Evolutionary conservation across 768 basidiomycete genomes (phyloP).

Genomic region (Saitozyma sp.): DNA sequence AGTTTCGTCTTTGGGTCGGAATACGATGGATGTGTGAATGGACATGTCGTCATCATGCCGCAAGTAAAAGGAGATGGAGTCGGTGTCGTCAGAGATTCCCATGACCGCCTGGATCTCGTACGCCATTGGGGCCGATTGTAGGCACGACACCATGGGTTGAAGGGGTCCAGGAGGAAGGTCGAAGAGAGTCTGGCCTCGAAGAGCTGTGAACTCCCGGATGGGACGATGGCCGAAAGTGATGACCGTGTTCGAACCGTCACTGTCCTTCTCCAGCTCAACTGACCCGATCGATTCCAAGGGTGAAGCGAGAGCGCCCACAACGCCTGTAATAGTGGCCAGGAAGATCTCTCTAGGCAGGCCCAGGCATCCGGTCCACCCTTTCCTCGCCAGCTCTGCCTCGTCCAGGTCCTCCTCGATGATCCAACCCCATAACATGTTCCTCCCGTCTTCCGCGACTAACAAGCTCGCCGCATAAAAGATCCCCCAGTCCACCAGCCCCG

Average conservation of each 20-base stretch:
- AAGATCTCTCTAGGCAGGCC: constrained; percentile 17
- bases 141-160: background rate
- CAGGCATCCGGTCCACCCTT: constrained; percentile 24
- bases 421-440: constrained; percentile 18
- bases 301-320: background rate
- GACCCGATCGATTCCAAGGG: background rate
- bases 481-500: constrained; percentile 17
- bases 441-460: constrained; percentile 7
- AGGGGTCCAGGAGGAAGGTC: too few species aligned
- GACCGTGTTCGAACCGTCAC: background rate
- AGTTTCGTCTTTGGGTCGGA: background rate
- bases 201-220: background rate
- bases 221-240: constrained; percentile 6
- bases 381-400: constrained; percentile 6
- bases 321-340: background rate
- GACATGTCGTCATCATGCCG: background rate
- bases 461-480: constrained; percentile 15
- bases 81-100: background rate
- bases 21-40: constrained; percentile 3
- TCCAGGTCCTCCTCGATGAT: constrained; percentile 20
- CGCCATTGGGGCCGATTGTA: background rate
- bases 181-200: background rate
- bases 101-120: constrained; percentile 1
- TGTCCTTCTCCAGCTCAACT: constrained; percentile 1
- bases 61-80: constrained; percentile 4